A percentile compares a stretch with the other conserved stretches of the same genome.
Evolutionary conservation across 192 early-diverging fungal species (phyloP).

Genomic region (Dissophora ornata): DNA sequence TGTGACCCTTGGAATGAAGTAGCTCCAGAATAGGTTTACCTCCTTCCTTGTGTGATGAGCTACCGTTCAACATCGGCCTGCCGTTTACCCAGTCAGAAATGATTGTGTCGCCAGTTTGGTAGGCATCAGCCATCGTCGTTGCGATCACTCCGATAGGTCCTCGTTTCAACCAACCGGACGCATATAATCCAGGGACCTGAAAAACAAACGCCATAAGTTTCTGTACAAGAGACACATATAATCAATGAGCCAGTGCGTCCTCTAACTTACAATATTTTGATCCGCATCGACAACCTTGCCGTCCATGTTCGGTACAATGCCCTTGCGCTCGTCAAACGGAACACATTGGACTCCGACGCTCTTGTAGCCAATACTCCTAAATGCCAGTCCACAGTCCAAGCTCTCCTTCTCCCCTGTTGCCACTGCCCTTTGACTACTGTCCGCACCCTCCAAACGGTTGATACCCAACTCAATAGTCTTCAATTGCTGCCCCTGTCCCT

Average conservation of each 20-base stretch:
- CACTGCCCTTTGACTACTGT: constrained; percentile 62
- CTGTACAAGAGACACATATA: background rate
- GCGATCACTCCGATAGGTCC: constrained; percentile 95
- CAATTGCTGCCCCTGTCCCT: constrained; percentile 15
- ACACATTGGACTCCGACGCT: constrained; percentile 74
- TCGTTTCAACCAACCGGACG: constrained; percentile 94
- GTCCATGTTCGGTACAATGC: constrained; percentile 81
- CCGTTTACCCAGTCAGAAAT: constrained; percentile 66
- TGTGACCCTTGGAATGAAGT: constrained; percentile 50
- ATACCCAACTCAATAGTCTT: constrained; percentile 65
- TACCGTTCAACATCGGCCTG: constrained; percentile 52
- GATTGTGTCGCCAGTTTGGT: constrained; percentile 88
- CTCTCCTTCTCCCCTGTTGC: constrained; percentile 69
- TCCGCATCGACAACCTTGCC: constrained; percentile 74
- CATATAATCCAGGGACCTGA: constrained; percentile 81
- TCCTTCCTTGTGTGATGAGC: constrained; percentile 2
- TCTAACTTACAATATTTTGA: constrained; percentile 37
- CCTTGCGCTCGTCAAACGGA: constrained; percentile 79
- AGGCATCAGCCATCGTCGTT: constrained; percentile 92
- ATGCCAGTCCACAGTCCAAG: constrained; percentile 73
- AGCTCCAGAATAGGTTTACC: constrained; percentile 41
- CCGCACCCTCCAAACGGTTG: constrained; percentile 76
- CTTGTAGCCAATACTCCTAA: constrained; percentile 91
- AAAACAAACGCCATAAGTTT: background rate
- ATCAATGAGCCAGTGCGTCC: background rate